Base-by-base conservation (phyloP, 2,329 filamentous ascomycete species). In the Mycosphaerella sp. region DNA sequence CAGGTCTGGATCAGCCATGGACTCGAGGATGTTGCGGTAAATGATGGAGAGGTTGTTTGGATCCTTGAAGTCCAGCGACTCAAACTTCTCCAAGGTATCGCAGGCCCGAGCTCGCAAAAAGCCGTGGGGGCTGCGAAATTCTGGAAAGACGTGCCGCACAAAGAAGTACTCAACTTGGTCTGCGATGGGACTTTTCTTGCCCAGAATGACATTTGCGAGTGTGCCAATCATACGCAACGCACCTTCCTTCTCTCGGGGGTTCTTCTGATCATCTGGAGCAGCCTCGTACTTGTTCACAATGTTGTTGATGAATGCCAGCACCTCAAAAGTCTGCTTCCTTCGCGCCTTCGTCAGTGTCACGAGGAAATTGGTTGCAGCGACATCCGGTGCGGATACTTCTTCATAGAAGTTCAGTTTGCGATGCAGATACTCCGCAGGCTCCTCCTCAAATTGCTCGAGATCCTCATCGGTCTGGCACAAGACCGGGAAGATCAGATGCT, bases 151-250 rank as follows among this genome's bases (percentile, higher is more conserved):
- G 67, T 97, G 95, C 67, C 92, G 87, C 50, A 97, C 92, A 62
- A 98, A 87, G 78, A 98, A 98, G 72, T 95, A 96, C 72, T 98
- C 93, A 54, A 97, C 91, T 72, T 97, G 90, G 67, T 95, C 87
- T 36, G 92, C 93, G 62, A 98, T 96, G 1, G 93, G 93, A 67
- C 91, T 96, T 80, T 97, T 97, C 80, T 97, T 98, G 63, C 90
- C 89, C 36, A 98, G 79, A 46, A 98, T 95, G 49, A 98, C 92
- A 32, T 89, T 88, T 0, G 93, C 89, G 45, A 98, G 77, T 0
- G 92, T 96, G 26, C 91, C 93, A 67, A 98, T 97, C 89, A 98
- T 97, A 58, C 93, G 82, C 67, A 98, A 73, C 45, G 93, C 93
- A 66, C 93, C 93, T 72, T 98, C 93, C 78, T 98, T 98, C 69